Base-by-base conservation (phyloP, 345 rosid genomes). In the Populus deltoides region DNA sequence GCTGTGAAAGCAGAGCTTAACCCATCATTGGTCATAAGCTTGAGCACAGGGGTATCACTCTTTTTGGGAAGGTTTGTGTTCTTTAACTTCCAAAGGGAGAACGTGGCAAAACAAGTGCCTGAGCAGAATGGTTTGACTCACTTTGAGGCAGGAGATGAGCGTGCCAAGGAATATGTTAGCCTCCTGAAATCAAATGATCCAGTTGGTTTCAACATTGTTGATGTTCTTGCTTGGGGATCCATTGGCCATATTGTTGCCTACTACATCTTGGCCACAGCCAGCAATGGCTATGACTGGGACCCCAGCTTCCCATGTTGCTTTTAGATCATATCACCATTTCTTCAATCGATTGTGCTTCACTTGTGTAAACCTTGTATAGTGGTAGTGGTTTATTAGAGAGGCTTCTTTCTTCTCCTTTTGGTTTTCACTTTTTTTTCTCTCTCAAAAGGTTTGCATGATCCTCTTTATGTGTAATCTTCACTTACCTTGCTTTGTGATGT, bases 61-160 rank as follows among this genome's bases (percentile, higher is more conserved):
- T 96, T 93, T 87, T 82, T 96, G 39, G 99, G 99, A 0, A 81
- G 99, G 83, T 96, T 96, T 72, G 99, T 96, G 63, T 96, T 96
- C 97, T 96, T 96, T 85, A 93, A 96, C 87, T 96, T 96, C 90
- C 99, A 96, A 83, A 90, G 99, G 80, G 99, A 96, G 88, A 96
- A 96, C 80, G 94, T 89, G 8, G 97, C 97, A 0, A 96, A 93
- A 75, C 99, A 96, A 72, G 99, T 96, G 77, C 99, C 99, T 22
- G 97, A 88, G 91, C 99, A 96, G 85, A 96, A 96, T 79, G 99
- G 99, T 2, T 41, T 86, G 76, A 89, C 98, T 57, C 99, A 96
- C 79, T 96, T 92, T 73, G 98, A 96, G 86, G 99, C 99, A 5
- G 98, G 98, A 0, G 99, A 96, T 81, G 87, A 74, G 3, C 87